These are phyloP conservation scores for Nakazawaea ambrosiae DNA, from an alignment of 805 yeast species.

Conservation along the genomic window DNA sequence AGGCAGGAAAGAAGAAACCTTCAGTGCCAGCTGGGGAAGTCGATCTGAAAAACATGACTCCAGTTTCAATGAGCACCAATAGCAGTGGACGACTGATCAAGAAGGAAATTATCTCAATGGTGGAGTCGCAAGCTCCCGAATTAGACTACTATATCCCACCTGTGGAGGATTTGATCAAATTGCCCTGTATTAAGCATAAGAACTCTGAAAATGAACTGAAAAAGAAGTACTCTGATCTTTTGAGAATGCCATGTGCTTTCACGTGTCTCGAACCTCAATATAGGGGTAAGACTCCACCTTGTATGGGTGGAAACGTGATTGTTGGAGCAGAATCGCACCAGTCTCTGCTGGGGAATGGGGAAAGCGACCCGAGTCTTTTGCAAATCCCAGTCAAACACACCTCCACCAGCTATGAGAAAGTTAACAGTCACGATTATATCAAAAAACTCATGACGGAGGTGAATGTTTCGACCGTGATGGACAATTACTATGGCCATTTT, in stretches of 20 bases:
- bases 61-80: not conserved
- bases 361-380: constrained; percentile 10
- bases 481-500: constrained; percentile 29
- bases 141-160: constrained; percentile 9
- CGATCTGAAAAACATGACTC: not conserved
- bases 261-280: constrained; percentile 21
- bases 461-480: constrained; percentile 19
- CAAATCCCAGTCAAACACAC: constrained; percentile 1
- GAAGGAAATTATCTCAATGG: not conserved
- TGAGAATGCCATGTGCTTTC: constrained; percentile 13
- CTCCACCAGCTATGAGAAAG: not conserved
- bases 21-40: not conserved
- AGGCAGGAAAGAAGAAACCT: constrained; percentile 7
- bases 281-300: constrained; percentile 21
- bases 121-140: not conserved
- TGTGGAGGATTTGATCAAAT: constrained; percentile 9
- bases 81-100: not conserved
- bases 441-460: constrained; percentile 19
- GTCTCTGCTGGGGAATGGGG: too few species aligned
- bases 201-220: constrained; percentile 1
- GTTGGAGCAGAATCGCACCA: too few species aligned
- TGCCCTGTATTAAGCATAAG: constrained; percentile 10
- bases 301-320: constrained; percentile 17
- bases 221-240: constrained; percentile 7
- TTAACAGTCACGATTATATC: constrained; percentile 17